Conservation (phyloP, 345 rosid genomes). For the Syzygium aromaticum region DNA sequence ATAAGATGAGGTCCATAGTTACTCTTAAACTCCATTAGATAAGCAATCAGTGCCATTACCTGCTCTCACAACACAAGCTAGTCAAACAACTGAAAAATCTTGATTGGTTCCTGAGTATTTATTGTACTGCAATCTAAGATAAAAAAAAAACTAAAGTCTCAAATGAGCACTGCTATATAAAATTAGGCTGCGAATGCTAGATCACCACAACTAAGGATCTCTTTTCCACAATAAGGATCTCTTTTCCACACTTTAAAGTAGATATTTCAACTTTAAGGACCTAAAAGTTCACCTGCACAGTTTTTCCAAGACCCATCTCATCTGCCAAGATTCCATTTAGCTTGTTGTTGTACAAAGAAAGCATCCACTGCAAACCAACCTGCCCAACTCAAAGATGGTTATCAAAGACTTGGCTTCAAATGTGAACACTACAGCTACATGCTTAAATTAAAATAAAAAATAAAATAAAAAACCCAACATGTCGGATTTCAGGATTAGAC, state of each 20-base stretch:
- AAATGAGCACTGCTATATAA: neutral
- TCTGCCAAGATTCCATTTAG: conserved; percentile 98
- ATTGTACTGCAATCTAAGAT: neutral
- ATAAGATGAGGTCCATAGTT: conserved; percentile 99
- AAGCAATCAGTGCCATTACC: conserved; percentile 99
- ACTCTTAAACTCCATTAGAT: conserved; percentile 98
- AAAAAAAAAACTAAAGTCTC: neutral
- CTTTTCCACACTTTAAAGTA: neutral
- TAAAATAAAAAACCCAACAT: neutral
- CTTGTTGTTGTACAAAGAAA: conserved; percentile 95
- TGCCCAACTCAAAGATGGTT: conserved; percentile 18
- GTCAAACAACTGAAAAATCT: neutral
- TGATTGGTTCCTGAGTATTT: neutral
- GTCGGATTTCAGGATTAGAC: conserved; percentile 7
- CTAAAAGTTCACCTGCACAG: conserved; percentile 73
- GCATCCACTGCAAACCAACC: conserved; percentile 99
- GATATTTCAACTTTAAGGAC: neutral
- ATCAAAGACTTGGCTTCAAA: neutral
- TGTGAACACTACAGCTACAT: neutral
- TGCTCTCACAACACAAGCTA: conserved; percentile 18
- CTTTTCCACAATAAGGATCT: neutral
- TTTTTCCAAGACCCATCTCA: conserved; percentile 99
- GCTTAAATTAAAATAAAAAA: neutral
- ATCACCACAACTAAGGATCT: neutral
- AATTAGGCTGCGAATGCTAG: neutral